A percentile compares a stretch with the other conserved stretches of the same genome.
phyloP scores from a whole-genome alignment of 2,329 filamentous ascomycete genomes.

The Trichophyton rubrum region DNA sequence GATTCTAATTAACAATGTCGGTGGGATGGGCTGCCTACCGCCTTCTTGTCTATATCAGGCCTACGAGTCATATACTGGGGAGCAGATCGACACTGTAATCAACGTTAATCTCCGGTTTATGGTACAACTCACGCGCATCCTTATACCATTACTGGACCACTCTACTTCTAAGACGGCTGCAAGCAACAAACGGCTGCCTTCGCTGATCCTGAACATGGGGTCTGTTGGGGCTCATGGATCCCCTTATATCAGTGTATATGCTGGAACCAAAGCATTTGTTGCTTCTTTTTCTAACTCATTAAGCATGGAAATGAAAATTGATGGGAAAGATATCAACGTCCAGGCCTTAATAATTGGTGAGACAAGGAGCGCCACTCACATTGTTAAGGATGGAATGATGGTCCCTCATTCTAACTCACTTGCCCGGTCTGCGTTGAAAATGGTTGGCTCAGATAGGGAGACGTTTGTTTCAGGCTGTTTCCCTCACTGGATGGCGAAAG shows the following conservation, averaged over 20 bases:
- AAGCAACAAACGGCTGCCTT: slow-evolving; percentile 20
- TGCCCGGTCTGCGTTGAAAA: slow-evolving; percentile 23
- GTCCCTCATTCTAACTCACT: slow-evolving; percentile 20
- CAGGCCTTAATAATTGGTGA: slow-evolving; percentile 26
- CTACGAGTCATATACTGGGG: slow-evolving; percentile 25
- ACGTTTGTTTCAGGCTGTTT: slow-evolving; percentile 23
- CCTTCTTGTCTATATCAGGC: slow-evolving; percentile 21
- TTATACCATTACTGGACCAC: slow-evolving; percentile 35
- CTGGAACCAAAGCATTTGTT: slow-evolving; percentile 37
- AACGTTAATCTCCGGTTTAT: slow-evolving; percentile 41
- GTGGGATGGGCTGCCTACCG: slow-evolving; percentile 25
- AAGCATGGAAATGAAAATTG: slow-evolving; percentile 31
- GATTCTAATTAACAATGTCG: slow-evolving; percentile 47
- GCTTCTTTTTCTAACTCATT: slow-evolving; percentile 31
- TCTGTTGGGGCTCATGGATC: slow-evolving; percentile 35
- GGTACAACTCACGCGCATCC: slow-evolving; percentile 35
- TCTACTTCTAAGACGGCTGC: slow-evolving; percentile 14
- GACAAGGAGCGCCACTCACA: slow-evolving; percentile 20
- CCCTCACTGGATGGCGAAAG: slow-evolving; percentile 21
- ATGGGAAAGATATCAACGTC: slow-evolving; percentile 29
- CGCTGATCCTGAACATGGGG: slow-evolving; percentile 41
- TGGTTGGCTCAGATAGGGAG: slow-evolving; percentile 24
- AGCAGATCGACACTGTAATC: slow-evolving; percentile 33
- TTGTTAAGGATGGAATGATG: slow-evolving; percentile 17
- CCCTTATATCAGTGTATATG: slow-evolving; percentile 38